Evolutionary conservation across 257 asterid species (phyloP), one percentile per base, ranked within the genome.

Genomic region (Solanum etuberosum): DNA sequence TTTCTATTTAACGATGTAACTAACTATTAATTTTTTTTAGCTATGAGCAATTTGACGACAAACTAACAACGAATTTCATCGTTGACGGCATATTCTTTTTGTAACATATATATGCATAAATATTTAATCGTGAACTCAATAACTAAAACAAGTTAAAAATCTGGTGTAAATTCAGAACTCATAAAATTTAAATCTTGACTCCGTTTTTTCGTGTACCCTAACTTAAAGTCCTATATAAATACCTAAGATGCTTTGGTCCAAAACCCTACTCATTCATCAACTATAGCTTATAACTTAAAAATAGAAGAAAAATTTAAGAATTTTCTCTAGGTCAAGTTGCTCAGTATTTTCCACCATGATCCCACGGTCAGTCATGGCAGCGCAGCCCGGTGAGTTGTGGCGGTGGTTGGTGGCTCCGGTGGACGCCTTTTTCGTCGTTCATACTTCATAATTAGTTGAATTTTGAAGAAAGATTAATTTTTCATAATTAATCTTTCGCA

Each of bases 401-500:
- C 23, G 84, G 76, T 0, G 70, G 77, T 48, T 31, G 73, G 67
- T 23, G 83, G 68, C 34, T 40, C 87, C 6, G 46, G 5, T 12
- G 42, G 13, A 12, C 38, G 63, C 59, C 77, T 38, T 63, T 16
- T 63, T 61, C 13, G 15, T n/a, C n/a, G n/a, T n/a, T n/a, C n/a
- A n/a, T n/a, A n/a, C n/a, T 11, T 6, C 61, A 27, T 25, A 35
- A n/a, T 18, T 61, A 25, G 27, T 48, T 51, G 86, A 83, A 40
- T 83, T 57, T 82, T 48, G 71, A 82, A 83, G 15, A 11, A 59
- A 63, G 74, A 31, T 83, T 42, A 77, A 25, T 71, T 3, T n/a
- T 37, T 78, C 43, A 8, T 1, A 65, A 82, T 92, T 3, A 65
- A 83, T 92, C 89, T 88, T 57, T 86, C 9, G 20, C 92, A 88